Conservation (phyloP, 768 basidiomycete genomes). For the Suillus plorans region DNA sequence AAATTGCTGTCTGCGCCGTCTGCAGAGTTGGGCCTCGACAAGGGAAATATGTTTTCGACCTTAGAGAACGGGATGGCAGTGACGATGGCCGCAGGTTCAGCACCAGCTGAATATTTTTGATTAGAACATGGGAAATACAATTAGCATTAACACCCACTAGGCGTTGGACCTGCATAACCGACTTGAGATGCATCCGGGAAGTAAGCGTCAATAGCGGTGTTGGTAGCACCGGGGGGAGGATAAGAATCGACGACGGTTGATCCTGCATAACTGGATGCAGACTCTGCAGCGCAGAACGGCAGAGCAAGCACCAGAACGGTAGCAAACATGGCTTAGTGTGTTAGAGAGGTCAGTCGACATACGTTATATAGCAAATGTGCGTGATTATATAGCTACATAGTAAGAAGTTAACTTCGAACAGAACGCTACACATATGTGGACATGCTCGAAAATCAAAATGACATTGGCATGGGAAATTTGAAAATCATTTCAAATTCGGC, state of each 20-base stretch:
- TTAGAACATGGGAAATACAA: neutral
- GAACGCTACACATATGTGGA: no score
- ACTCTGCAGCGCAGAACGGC: conserved; percentile 4
- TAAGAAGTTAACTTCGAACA: no score
- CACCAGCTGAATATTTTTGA: conserved; percentile 35
- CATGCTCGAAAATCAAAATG: no score
- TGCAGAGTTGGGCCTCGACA: conserved; percentile 38
- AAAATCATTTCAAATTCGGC: no score
- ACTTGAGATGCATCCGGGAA: conserved; percentile 45
- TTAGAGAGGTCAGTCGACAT: neutral
- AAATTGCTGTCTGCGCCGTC: conserved; percentile 37
- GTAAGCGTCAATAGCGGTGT: conserved; percentile 32
- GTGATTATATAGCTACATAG: neutral
- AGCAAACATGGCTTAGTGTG: conserved; percentile 1
- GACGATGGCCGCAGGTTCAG: conserved; percentile 40
- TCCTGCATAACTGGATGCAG: conserved; percentile 43
- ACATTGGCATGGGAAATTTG: no score
- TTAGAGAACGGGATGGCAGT: conserved; percentile 42
- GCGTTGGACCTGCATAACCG: conserved; percentile 48
- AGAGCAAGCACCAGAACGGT: conserved; percentile 4
- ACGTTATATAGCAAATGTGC: neutral
- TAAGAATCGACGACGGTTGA: conserved; percentile 40
- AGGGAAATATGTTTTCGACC: conserved; percentile 39
- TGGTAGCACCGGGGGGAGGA: conserved; percentile 40
- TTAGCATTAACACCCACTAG: conserved; percentile 34